phyloP scores from a whole-genome alignment of 148 eudicot species.

The Rhododendron mucronatum region DNA sequence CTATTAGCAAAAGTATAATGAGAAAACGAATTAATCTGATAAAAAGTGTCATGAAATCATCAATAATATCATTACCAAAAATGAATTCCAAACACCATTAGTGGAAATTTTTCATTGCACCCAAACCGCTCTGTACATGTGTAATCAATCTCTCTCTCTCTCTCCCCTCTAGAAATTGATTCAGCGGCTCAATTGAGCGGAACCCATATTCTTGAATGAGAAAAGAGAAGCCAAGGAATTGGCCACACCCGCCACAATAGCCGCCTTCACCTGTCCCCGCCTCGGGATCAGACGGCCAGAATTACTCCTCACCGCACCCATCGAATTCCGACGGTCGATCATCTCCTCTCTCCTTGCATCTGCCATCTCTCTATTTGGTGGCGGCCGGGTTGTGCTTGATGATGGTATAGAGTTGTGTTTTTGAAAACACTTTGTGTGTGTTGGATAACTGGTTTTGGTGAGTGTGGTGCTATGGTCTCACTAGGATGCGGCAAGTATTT shows the following conservation, averaged over 20 bases:
- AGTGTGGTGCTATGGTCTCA: background rate
- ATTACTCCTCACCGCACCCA: background rate
- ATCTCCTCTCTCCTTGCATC: conserved; percentile 2
- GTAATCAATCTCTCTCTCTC: background rate
- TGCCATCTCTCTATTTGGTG: conserved; percentile 13
- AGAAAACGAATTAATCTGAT: background rate
- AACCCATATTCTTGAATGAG: background rate
- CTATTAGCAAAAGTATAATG: background rate
- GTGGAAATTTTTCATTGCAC: background rate
- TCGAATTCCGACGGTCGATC: conserved; percentile 9
- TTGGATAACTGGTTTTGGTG: background rate
- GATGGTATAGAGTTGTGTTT: background rate
- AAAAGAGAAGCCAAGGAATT: conserved; percentile 20
- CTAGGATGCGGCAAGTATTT: background rate
- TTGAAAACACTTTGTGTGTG: background rate
- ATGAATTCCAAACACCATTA: background rate
- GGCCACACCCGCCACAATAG: conserved; percentile 29
- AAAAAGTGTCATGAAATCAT: background rate
- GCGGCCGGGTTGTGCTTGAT: background rate
- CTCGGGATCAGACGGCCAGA: conserved; percentile 28
- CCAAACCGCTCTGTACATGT: background rate
- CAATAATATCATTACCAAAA: background rate
- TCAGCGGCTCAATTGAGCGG: background rate
- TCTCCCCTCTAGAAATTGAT: background rate
- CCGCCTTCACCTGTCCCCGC: conserved; percentile 36